Conservation (phyloP, 1,284 basidiomycete genomes). For the Pseudozyma sp. region DNA sequence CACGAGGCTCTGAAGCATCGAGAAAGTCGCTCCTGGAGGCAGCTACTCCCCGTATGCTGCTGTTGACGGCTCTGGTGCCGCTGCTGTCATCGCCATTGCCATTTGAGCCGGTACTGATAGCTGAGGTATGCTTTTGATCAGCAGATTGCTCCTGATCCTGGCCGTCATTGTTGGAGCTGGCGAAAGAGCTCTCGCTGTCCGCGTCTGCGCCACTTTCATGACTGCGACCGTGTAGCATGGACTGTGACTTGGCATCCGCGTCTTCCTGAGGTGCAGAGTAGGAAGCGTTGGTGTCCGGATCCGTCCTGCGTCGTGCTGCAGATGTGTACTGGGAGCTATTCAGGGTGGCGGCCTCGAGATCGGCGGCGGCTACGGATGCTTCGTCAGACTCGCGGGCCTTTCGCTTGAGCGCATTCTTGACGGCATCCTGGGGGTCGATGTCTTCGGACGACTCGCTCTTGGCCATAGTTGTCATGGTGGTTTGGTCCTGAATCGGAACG, state of each 20-base stretch:
- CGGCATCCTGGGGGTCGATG: slow-evolving; percentile 31
- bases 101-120: neutral
- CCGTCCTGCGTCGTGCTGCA: slow-evolving; percentile 16
- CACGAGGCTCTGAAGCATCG: slow-evolving; percentile 40
- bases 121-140: neutral
- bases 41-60: slow-evolving; percentile 19
- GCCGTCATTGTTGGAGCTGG: slow-evolving; percentile 23
- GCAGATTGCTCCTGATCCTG: slow-evolving; percentile 1
- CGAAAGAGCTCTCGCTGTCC: slow-evolving; percentile 44
- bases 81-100: neutral
- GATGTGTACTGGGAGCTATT: slow-evolving; percentile 11
- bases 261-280: slow-evolving; percentile 1
- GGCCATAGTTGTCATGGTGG: slow-evolving; percentile 3
- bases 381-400: slow-evolving; percentile 29
- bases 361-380: slow-evolving; percentile 2
- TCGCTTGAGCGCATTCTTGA: slow-evolving; percentile 32
- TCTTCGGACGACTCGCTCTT: slow-evolving; percentile 32
- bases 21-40: slow-evolving; percentile 41
- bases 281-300: neutral
- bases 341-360: neutral
- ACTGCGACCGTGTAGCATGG: slow-evolving; percentile 34
- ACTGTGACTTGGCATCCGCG: slow-evolving; percentile 11
- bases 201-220: slow-evolving; percentile 49
- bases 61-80: neutral
- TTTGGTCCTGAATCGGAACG: slow-evolving; percentile 15